phyloP scores from a whole-genome alignment of 169 alveolate genomes.

The Plasmodium chabaudi region DNA sequence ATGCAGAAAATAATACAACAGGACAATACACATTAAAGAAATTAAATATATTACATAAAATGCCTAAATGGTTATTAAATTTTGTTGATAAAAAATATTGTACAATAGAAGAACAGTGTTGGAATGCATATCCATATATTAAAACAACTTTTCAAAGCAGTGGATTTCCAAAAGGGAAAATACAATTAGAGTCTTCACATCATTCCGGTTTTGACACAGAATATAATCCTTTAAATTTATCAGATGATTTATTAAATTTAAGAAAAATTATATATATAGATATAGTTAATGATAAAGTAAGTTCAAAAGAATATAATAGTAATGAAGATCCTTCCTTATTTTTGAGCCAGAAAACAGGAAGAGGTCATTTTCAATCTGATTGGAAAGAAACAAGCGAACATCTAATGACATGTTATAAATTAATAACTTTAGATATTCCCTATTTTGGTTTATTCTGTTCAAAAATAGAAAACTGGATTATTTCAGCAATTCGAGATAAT shows the following conservation, averaged over 20 bases:
- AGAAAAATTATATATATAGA: slow-evolving; percentile 74
- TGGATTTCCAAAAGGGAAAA: slow-evolving; percentile 77
- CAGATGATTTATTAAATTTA: slow-evolving; percentile 51
- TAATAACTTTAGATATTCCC: slow-evolving; percentile 82
- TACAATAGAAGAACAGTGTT: slow-evolving; percentile 78
- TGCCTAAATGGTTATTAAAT: slow-evolving; percentile 81
- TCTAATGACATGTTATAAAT: slow-evolving; percentile 82
- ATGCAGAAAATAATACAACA: slow-evolving; percentile 23
- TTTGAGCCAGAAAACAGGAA: slow-evolving; percentile 61
- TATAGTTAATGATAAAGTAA: slow-evolving; percentile 76
- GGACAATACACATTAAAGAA: slow-evolving; percentile 79
- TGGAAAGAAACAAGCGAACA: slow-evolving; percentile 71
- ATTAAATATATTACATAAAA: slow-evolving; percentile 70
- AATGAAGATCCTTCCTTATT: slow-evolving; percentile 74
- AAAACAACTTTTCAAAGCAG: slow-evolving; percentile 53
- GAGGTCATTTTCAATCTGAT: slow-evolving; percentile 62
- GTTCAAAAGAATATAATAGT: slow-evolving; percentile 22
- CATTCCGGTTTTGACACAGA: slow-evolving; percentile 36
- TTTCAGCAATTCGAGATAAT: slow-evolving; percentile 77
- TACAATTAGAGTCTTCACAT: slow-evolving; percentile 38
- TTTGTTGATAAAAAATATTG: slow-evolving; percentile 78
- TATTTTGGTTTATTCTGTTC: slow-evolving; percentile 86
- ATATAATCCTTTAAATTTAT: slow-evolving; percentile 57
- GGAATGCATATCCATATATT: slow-evolving; percentile 41
- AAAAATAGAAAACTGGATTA: slow-evolving; percentile 83